Base-by-base conservation (phyloP, 257 asterid genomes). In the Lavandula angustifolia region DNA sequence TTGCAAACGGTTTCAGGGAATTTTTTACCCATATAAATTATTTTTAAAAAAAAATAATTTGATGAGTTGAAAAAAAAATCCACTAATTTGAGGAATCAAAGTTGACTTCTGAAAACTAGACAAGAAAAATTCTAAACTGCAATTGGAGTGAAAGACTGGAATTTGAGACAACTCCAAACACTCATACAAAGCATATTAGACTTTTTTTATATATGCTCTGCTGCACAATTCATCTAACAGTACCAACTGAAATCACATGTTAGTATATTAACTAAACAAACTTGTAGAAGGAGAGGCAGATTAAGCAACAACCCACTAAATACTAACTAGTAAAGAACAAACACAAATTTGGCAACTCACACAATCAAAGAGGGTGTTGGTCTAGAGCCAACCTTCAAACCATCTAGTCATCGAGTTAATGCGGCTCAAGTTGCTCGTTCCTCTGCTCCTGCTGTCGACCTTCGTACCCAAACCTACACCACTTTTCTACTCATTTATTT, bases 301-400 rank as follows among this genome's bases (percentile, higher is more conserved):
- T 27, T 48, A 64, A 68, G 50, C 44, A 68, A 60, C 31, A 56
- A 41, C 44, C 44, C 42, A 52, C 33, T 42, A 55, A 64, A 41
- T 57, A 60, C 43, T 41, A 62, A 53, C 4, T 73, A 61, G 58
- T 42, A 33, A 46, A 42, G 7, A 1, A 59, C 37, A 18, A 1
- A 35, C 14, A 56, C 48, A 58, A 16, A 41, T 10, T 41, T 2
- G 7, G 7, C 9, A 3, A 43, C 43, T 71, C 71, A 62, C 68
- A 16, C 44, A 52, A 31, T 29, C 27, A 34, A 12, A 2, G 41
- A 22, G 18, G 51, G 62, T 7, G 27, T 3, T 18, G 27, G 60
- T 69, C 86, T 75, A 86, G 40, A 91, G 80, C 96, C 95, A 86
- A 10, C 86, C 92, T 77, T 92, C 96, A 49, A 75, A 80, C 71